These are phyloP conservation scores for Colletotrichum gigasporum DNA, from an alignment of 2,329 filamentous ascomycete species.

Conservation along the genomic window DNA sequence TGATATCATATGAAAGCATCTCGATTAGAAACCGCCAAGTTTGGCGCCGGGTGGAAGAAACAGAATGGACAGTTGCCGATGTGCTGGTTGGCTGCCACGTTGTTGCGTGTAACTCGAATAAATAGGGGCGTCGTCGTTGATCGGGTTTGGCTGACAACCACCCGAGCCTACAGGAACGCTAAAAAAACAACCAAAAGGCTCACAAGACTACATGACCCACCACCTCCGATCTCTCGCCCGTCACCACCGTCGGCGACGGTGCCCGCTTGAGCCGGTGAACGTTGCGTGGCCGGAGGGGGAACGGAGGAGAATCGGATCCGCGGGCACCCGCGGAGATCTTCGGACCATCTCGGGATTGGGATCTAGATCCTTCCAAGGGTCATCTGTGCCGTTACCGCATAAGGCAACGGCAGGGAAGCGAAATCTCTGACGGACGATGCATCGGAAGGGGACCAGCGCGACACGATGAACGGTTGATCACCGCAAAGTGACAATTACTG, in stretches of 20 bases:
- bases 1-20: no score
- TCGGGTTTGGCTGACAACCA: no score
- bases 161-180: no score
- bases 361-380: background rate
- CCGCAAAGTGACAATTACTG: background rate
- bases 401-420: constrained; percentile 14
- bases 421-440: constrained; percentile 3
- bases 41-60: no score
- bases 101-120: background rate
- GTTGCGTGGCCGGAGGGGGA: constrained; percentile 6
- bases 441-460: background rate
- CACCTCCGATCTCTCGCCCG: background rate
- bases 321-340: constrained; percentile 10
- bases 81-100: background rate
- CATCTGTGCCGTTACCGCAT: constrained; percentile 3
- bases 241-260: constrained; percentile 5
- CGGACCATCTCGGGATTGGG: constrained; percentile 17
- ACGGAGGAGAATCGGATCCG: constrained; percentile 1
- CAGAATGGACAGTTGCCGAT: no score
- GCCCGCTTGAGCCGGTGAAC: constrained; percentile 17
- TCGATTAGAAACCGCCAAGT: no score
- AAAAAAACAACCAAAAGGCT: no score
- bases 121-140: background rate
- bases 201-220: no score
- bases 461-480: background rate